These are phyloP conservation scores for Schizothecium vesticola DNA, from an alignment of 495 filamentous ascomycete species.

Conservation along the genomic window DNA sequence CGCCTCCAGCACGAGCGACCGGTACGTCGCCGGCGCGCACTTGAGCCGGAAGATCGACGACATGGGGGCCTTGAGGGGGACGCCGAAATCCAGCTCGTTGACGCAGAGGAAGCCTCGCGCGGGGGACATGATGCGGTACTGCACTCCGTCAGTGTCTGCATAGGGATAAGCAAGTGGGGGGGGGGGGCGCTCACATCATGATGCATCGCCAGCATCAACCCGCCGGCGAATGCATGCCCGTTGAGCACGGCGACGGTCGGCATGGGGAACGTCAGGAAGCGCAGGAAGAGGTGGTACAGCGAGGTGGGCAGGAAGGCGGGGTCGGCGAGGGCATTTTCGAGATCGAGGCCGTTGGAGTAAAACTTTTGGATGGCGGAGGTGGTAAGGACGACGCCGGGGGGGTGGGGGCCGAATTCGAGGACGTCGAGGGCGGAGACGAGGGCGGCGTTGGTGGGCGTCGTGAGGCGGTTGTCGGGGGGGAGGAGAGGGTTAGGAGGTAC, in stretches of 20 bases:
- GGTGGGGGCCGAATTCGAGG: slow-evolving; percentile 58
- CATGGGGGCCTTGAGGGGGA: slow-evolving; percentile 67
- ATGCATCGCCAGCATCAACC: slow-evolving; percentile 76
- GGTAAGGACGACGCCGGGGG: slow-evolving; percentile 66
- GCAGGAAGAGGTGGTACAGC: slow-evolving; percentile 54
- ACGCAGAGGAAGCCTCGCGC: slow-evolving; percentile 63
- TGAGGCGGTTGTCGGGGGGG: slow-evolving; percentile 70
- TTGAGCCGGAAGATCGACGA: slow-evolving; percentile 68
- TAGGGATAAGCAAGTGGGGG: neutral
- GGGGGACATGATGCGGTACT: slow-evolving; percentile 70
- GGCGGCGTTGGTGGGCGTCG: slow-evolving; percentile 57
- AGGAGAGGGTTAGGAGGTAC: slow-evolving; percentile 69
- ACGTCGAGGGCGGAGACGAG: slow-evolving; percentile 65
- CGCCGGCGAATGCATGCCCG: slow-evolving; percentile 77
- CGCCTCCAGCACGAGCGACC: slow-evolving; percentile 62
- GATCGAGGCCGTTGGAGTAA: slow-evolving; percentile 75
- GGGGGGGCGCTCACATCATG: slow-evolving; percentile 49
- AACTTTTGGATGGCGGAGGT: slow-evolving; percentile 71
- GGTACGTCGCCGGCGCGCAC: slow-evolving; percentile 50
- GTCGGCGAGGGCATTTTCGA: slow-evolving; percentile 47
- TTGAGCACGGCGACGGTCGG: slow-evolving; percentile 73
- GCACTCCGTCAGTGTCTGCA: too few species aligned
- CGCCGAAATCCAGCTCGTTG: slow-evolving; percentile 74
- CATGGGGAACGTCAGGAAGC: slow-evolving; percentile 69
- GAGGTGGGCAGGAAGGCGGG: slow-evolving; percentile 49